phyloP scores from a whole-genome alignment of 495 filamentous ascomycete genomes.

The Echria macrotheca region DNA sequence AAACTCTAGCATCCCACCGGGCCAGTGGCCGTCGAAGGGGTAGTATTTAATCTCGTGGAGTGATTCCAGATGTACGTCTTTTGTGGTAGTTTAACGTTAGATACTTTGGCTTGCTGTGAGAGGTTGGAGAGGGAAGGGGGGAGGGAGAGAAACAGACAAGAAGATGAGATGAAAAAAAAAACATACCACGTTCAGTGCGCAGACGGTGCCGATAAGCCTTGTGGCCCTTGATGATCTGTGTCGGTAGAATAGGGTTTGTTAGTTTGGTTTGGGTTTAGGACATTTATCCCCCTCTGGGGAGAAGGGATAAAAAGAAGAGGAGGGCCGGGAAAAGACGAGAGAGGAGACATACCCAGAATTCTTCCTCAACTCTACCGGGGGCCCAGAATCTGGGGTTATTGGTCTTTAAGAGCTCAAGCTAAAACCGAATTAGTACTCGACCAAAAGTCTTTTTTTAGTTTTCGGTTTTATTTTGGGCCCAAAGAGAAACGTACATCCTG shows the following conservation, averaged over 20 bases:
- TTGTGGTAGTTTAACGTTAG: too few species aligned
- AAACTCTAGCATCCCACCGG: not conserved
- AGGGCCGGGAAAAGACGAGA: too few species aligned
- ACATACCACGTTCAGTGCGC: not conserved
- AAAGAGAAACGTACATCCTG: too few species aligned
- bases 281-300: too few species aligned
- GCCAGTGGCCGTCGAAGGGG: not conserved
- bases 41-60: not conserved
- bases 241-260: not conserved
- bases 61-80: not conserved
- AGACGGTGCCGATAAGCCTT: not conserved
- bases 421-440: not conserved
- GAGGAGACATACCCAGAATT: not conserved
- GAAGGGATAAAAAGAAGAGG: too few species aligned
- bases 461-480: too few species aligned
- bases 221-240: not conserved
- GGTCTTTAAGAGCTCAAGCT: not conserved
- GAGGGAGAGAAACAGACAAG: not conserved
- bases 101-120: too few species aligned
- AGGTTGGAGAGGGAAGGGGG: too few species aligned
- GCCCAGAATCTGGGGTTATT: slow-evolving; percentile 3
- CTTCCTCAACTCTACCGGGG: not conserved
- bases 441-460: too few species aligned
- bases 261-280: not conserved
- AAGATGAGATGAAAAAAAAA: not conserved